Percentiles rank a stretch among this genome's conserved stretches.
Evolutionary conservation across 2,329 filamentous ascomycete species (phyloP).

Genomic region (Teratosphaeriaceae sp.): DNA sequence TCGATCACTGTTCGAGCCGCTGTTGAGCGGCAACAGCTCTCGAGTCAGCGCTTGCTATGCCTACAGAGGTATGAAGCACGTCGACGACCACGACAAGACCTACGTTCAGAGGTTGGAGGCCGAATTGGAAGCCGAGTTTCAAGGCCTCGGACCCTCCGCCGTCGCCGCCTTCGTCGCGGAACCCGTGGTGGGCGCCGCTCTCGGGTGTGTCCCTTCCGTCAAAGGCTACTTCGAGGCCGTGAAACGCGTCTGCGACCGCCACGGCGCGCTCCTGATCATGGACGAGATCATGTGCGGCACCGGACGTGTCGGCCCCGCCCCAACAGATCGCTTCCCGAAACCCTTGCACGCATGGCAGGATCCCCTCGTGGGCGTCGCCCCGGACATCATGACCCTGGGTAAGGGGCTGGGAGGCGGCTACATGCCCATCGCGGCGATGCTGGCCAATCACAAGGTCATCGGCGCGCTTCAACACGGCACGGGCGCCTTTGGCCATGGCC

Average conservation of each 20-base stretch:
- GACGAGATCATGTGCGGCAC: constrained; percentile 73
- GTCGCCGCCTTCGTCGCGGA: constrained; percentile 70
- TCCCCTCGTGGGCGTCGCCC: constrained; percentile 44
- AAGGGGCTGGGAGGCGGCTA: constrained; percentile 63
- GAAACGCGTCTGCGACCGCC: constrained; percentile 58
- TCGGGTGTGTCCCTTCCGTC: constrained; percentile 62
- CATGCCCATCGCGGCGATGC: constrained; percentile 53
- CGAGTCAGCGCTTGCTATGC: constrained; percentile 61
- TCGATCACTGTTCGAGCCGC: constrained; percentile 54
- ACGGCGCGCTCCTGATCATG: constrained; percentile 68
- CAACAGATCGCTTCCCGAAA: constrained; percentile 20
- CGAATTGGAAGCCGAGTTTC: constrained; percentile 63
- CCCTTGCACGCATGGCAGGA: constrained; percentile 56
- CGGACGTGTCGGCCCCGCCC: constrained; percentile 48
- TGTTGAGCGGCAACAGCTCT: constrained; percentile 48
- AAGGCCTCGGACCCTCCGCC: constrained; percentile 54
- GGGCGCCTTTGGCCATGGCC: constrained; percentile 51
- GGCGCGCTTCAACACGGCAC: constrained; percentile 39
- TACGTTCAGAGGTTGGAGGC: constrained; percentile 56
- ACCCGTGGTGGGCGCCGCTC: constrained; percentile 62
- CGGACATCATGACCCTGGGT: constrained; percentile 60
- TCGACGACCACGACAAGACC: constrained; percentile 47
- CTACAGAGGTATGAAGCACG: constrained; percentile 49
- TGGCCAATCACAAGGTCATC: constrained; percentile 49
- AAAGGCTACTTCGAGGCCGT: constrained; percentile 65